Conservation (phyloP, 1,284 basidiomycete genomes). For the Sporisorium graminicola region DNA sequence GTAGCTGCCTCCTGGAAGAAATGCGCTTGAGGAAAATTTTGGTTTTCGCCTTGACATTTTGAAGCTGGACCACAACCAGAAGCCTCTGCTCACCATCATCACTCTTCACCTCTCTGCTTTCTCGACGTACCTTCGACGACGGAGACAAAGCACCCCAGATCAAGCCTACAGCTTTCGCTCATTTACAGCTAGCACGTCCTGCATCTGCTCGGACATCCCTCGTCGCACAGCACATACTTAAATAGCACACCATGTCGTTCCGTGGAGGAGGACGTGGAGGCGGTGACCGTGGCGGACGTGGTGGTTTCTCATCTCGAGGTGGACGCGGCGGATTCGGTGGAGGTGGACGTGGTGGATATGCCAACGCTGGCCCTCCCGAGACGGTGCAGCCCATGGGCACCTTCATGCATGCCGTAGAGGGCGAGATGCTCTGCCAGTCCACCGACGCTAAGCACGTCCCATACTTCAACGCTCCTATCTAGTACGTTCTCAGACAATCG, state of each 20-base stretch:
- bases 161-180: not conserved
- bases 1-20: conserved; percentile 14
- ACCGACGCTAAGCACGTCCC: conserved; percentile 79
- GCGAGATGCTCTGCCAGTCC: conserved; percentile 96
- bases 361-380: conserved; percentile 65
- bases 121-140: not conserved
- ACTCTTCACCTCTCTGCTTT: conserved; percentile 1
- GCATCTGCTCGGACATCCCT: not conserved
- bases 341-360: conserved; percentile 59
- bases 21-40: conserved; percentile 31
- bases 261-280: conserved; percentile 59
- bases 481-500: conserved; percentile 69
- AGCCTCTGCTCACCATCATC: conserved; percentile 11
- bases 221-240: not conserved
- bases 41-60: conserved; percentile 36
- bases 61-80: not conserved
- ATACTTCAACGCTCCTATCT: conserved; percentile 99
- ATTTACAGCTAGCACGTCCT: not conserved
- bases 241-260: conserved; percentile 57
- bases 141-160: not conserved
- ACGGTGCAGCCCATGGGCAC: conserved; percentile 67
- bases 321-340: conserved; percentile 60
- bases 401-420: conserved; percentile 84
- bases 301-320: conserved; percentile 58
- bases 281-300: conserved; percentile 56